Evolutionary conservation across 2,329 filamentous ascomycete species (phyloP), one percentile per base, ranked within the genome.

Genomic region (Paecilomyces sp.): DNA sequence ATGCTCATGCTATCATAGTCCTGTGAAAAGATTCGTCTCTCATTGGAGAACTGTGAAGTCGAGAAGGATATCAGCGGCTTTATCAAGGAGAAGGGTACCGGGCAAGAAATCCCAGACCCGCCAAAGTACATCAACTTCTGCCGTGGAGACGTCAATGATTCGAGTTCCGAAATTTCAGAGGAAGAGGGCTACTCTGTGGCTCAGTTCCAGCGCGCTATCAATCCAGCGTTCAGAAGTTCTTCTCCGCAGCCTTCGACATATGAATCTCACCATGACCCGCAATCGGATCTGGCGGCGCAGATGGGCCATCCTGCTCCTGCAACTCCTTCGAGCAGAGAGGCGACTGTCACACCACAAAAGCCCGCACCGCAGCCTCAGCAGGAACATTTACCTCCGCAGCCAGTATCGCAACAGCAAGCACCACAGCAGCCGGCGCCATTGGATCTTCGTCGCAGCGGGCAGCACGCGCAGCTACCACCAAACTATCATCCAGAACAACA

Each of bases 81-180:
- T 78, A 99, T 99, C 77, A 88, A 83, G 63, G 92, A 96, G 55
- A 85, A 79, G 64, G 93, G 93, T 24, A 99, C 94, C 2, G 92
- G 94, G 4, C 93, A 97, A 74, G 95, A 99, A 74, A 99, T 99
- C 54, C 95, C 94, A 1, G 94, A 97, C 73, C 86, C 94, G 25
- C 94, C 94, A 52, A 97, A 92, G 74, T 99, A 97, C 74, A 97
- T 99, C 85, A 97, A 99, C 79, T 99, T 97, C 75, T 95, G 91
- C 73, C 88, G 94, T 11, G 94, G 93, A 72, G 77, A 88, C 54
- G 82, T 83, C 41, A 79, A 87, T 58, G 94, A 99, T 67, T 87
- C 85, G 41, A 86, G 87, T 65, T 97, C 93, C 1, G 91, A 94
- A 63, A 81, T 84, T 11, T 93, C 90, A 0, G 92, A 96, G 24